phyloP scores from a whole-genome alignment of 2,329 filamentous ascomycete species.

The Clarireedia sp. region DNA sequence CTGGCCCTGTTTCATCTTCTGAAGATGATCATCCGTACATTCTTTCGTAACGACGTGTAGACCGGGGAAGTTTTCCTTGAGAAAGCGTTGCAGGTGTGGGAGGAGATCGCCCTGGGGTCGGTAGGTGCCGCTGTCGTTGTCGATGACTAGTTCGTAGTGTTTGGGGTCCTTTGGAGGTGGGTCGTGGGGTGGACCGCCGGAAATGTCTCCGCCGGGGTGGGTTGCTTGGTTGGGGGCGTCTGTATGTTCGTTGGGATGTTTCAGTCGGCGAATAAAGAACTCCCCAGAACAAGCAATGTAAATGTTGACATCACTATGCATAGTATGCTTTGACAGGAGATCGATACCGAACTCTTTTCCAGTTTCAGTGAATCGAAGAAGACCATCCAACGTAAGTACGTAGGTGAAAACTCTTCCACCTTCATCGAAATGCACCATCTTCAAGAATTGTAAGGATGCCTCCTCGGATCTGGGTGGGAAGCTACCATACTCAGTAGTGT shows the following conservation, averaged over 20 bases:
- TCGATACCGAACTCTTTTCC: conserved; percentile 94
- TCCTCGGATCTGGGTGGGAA: conserved; percentile 61
- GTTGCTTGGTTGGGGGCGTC: conserved; percentile 39
- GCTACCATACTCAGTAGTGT: conserved; percentile 61
- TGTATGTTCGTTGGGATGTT: conserved; percentile 39
- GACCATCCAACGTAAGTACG: conserved; percentile 76
- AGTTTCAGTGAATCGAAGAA: conserved; percentile 88
- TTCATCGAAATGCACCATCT: conserved; percentile 78
- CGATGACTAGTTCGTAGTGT: conserved; percentile 80
- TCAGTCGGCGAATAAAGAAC: conserved; percentile 75
- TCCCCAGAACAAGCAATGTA: conserved; percentile 91
- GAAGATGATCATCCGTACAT: conserved; percentile 69
- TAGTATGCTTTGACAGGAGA: conserved; percentile 87
- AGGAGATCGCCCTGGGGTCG: conserved; percentile 73
- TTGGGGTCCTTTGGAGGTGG: conserved; percentile 40
- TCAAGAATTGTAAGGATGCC: conserved; percentile 72
- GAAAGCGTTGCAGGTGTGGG: conserved; percentile 60
- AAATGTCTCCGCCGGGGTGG: conserved; percentile 43
- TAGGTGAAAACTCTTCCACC: conserved; percentile 88
- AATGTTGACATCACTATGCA: conserved; percentile 87
- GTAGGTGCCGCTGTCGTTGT: conserved; percentile 94
- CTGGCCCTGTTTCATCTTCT: conserved; percentile 69
- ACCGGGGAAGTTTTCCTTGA: conserved; percentile 67
- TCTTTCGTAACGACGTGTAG: conserved; percentile 67
- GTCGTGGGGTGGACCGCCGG: conserved; percentile 38